Percentiles rank a stretch among this genome's conserved stretches.
These are phyloP conservation scores for Sisymbrium irio DNA, from an alignment of 345 rosid genomes.

Conservation along the genomic window DNA sequence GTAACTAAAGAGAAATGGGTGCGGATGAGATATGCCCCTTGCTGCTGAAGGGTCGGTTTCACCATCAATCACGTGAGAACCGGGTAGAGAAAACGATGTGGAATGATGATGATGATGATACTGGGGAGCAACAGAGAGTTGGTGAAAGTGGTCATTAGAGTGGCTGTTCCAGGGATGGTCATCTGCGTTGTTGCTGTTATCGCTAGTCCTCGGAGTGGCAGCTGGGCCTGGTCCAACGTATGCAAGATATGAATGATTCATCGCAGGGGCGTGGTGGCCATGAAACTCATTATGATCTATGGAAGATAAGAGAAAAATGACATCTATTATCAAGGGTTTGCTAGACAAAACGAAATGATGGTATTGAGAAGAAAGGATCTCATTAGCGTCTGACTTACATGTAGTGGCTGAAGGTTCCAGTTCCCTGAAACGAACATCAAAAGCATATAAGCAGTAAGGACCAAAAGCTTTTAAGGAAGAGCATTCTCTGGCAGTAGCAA, in stretches of 20 bases:
- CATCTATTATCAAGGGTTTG: constrained; percentile 6
- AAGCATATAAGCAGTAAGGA: constrained; percentile 28
- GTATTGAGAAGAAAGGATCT: background rate
- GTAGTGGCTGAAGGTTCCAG: constrained; percentile 54
- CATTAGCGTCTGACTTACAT: constrained; percentile 45
- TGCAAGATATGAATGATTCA: constrained; percentile 57
- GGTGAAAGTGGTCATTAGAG: constrained; percentile 43
- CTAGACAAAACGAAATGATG: constrained; percentile 19
- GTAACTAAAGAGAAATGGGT: constrained; percentile 46
- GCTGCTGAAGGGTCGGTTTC: constrained; percentile 48
- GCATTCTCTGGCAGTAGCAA: background rate
- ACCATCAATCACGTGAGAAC: constrained; percentile 42
- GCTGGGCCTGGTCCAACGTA: constrained; percentile 49
- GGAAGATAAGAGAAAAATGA: constrained; percentile 16
- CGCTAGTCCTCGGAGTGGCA: constrained; percentile 41
- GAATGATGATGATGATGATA: constrained; percentile 36
- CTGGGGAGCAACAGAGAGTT: constrained; percentile 56
- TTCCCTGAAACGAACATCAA: constrained; percentile 51
- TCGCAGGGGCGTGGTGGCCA: constrained; percentile 46
- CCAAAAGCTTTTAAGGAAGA: background rate
- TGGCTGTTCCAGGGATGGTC: constrained; percentile 54
- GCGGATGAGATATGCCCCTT: constrained; percentile 42
- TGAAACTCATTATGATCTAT: constrained; percentile 53
- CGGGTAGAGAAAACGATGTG: constrained; percentile 41
- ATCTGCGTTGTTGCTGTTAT: constrained; percentile 41